Evolutionary conservation across 108 stramenopile genomes (phyloP), one percentile per base, ranked within the genome.

Genomic region (Pseudonitzschia multiseries): DNA sequence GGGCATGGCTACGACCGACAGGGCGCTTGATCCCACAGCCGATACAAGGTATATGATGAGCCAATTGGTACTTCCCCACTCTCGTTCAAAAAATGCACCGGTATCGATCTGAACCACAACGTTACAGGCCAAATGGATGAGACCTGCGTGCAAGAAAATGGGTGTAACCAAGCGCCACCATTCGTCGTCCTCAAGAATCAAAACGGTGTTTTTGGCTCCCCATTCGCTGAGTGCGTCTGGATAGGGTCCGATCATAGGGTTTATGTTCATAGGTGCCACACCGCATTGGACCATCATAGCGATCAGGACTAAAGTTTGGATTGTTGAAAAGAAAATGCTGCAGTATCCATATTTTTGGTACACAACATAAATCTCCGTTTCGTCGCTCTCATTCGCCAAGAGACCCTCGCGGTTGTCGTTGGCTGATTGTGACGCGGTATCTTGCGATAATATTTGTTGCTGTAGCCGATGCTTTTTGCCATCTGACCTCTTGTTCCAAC

Each of bases 121-220:
- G 75, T 96, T 96, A 28, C 84, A 81, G 14, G 82, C 21, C 57
- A 96, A 70, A 59, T 96, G 94, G 51, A 96, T 81, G 12, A 96
- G 52, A 32, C 94, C 94, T 0, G 90, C 90, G 72, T 96, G 91
- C 24, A 96, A 69, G 26, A 96, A 78, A 60, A 91, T 87, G 20
- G 94, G 94, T 4, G 92, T 92, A 13, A 90, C 21, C 44, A 96
- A 57, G 31, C 94, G 69, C 76, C 79, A 93, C 70, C 77, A 83
- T 70, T 96, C 89, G 21, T 79, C 83, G 51, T 90, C 89, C 9
- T 92, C 92, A 26, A 96, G 68, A 57, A 96, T 93, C 28, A 84
- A 56, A 51, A 87, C 81, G 2, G 92, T 74, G 69, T 96, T 96
- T 63, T 96, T 96, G 63, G 86, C 94, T 20, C 94, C 94, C 91